Conservation (phyloP, 1,284 basidiomycete species). For the Paramarasmius palmivorus region DNA sequence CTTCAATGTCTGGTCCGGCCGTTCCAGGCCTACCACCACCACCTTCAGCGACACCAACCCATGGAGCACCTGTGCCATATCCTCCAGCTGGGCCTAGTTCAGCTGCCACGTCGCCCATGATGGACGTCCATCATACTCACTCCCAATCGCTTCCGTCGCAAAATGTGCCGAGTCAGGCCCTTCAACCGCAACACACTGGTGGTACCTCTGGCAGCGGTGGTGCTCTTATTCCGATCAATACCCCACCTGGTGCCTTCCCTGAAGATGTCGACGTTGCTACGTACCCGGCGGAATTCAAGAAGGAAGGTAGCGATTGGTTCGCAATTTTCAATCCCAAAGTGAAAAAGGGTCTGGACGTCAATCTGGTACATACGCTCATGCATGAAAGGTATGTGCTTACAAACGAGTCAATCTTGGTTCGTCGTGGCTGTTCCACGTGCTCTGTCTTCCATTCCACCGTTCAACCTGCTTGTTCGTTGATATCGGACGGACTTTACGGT, state of each 20-base stretch:
- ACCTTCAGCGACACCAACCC: constrained; percentile 25
- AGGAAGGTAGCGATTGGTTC: constrained; percentile 88
- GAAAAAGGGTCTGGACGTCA: constrained; percentile 78
- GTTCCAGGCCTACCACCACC: constrained; percentile 31
- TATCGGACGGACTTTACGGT: too few relatives aligned
- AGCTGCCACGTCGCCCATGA: constrained; percentile 12
- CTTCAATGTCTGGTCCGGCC: constrained; percentile 30
- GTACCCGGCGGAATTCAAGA: constrained; percentile 58
- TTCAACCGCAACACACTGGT: not conserved
- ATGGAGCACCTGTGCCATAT: constrained; percentile 22
- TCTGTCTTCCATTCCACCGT: not conserved
- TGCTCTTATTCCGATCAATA: constrained; percentile 13
- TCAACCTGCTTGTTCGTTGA: constrained; percentile 2
- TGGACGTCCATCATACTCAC: constrained; percentile 10
- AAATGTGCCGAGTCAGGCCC: not conserved
- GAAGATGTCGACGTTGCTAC: constrained; percentile 49
- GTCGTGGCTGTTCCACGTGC: not conserved
- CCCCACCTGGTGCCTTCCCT: constrained; percentile 34
- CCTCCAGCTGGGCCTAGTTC: constrained; percentile 30
- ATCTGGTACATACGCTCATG: constrained; percentile 76
- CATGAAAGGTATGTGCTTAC: constrained; percentile 71
- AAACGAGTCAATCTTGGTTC: constrained; percentile 5
- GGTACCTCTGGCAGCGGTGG: constrained; percentile 5
- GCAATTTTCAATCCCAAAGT: constrained; percentile 83
- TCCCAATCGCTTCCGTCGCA: constrained; percentile 1